Conservation (phyloP, 768 basidiomycete genomes). For the button mushroom (Agaricus bisporus) region DNA sequence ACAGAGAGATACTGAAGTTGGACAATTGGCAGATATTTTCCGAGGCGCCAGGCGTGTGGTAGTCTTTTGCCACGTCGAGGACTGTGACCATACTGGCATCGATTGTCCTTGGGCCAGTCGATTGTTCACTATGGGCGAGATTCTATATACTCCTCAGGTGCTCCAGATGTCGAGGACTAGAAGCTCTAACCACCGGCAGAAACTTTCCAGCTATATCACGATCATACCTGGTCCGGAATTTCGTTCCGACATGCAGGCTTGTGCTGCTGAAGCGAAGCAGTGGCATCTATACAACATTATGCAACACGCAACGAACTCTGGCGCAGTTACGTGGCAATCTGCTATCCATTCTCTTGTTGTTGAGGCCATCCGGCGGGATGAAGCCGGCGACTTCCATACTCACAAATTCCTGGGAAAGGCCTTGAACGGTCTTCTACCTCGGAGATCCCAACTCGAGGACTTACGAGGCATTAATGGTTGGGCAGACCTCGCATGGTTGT, state of each 20-base stretch:
- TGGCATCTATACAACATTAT: slow-evolving; percentile 19
- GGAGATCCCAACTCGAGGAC: slow-evolving; percentile 13
- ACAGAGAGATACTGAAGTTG: too few species aligned
- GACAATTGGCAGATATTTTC: too few species aligned
- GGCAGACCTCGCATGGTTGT: slow-evolving; percentile 20
- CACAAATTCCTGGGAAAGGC: slow-evolving; percentile 18
- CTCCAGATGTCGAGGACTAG: background rate
- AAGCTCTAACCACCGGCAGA: background rate
- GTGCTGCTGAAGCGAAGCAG: slow-evolving; percentile 2
- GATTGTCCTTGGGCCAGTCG: slow-evolving; percentile 6
- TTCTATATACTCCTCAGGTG: background rate
- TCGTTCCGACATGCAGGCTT: slow-evolving; percentile 3
- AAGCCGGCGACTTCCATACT: slow-evolving; percentile 10
- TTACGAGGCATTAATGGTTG: slow-evolving; percentile 15
- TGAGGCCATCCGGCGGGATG: slow-evolving; percentile 18
- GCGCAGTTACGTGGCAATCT: too few species aligned
- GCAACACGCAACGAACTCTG: slow-evolving; percentile 16
- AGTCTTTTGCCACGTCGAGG: slow-evolving; percentile 2
- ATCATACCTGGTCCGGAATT: slow-evolving; percentile 1
- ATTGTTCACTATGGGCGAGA: slow-evolving; percentile 7
- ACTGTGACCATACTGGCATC: slow-evolving; percentile 1
- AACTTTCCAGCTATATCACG: background rate
- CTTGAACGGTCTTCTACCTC: slow-evolving; percentile 19
- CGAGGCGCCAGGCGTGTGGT: slow-evolving; percentile 1
- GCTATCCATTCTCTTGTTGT: too few species aligned